Evolutionary conservation across 192 early-diverging fungal species (phyloP), one percentile per base, ranked within the genome.

Genomic region (Helicostylum pulchrum): DNA sequence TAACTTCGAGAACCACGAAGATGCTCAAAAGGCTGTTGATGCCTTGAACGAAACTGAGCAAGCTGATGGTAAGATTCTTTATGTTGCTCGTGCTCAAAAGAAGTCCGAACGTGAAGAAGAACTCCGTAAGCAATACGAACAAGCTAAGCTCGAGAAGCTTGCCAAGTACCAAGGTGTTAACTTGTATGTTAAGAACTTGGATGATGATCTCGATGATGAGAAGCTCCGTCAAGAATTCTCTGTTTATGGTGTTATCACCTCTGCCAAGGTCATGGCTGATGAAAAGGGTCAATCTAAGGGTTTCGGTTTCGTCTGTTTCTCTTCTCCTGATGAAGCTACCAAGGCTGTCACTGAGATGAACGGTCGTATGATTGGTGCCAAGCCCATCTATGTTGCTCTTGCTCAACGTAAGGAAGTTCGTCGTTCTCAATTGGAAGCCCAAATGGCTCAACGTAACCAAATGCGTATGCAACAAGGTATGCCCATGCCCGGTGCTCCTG

Each of bases 281-380:
- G 97, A 99, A 48, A 89, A 88, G 79, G 82, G 80, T 43, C 74
- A 74, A 36, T 93, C 92, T 72, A 91, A 93, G 75, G 95, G 96
- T 46, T 99, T 99, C 64, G 97, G 97, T 31, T 99, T 99, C 75
- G 97, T 99, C 23, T 99, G 97, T 87, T 99, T 95, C 87, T 92
- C 92, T 30, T 87, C 91, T 32, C 94, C 97, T 51, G 96, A 97
- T 75, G 97, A 99, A 82, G 95, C 97, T 49, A 95, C 88, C 81
- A 96, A 95, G 88, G 97, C 97, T 60, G 94, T 95, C 54, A 89
- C 93, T 56, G 97, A 98, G 81, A 94, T 94, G 92, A 94, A 94
- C 83, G 89, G 90, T 67, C 83, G 88, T 60, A 87, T 92, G 77
- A 74, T 91, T 54, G 84, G 83, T 56, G 69, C 66, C 76, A 95